Evolutionary conservation across 306 rosid genomes (phyloP), one percentile per base, ranked within the genome.

Genomic region (Lotus japonicus): DNA sequence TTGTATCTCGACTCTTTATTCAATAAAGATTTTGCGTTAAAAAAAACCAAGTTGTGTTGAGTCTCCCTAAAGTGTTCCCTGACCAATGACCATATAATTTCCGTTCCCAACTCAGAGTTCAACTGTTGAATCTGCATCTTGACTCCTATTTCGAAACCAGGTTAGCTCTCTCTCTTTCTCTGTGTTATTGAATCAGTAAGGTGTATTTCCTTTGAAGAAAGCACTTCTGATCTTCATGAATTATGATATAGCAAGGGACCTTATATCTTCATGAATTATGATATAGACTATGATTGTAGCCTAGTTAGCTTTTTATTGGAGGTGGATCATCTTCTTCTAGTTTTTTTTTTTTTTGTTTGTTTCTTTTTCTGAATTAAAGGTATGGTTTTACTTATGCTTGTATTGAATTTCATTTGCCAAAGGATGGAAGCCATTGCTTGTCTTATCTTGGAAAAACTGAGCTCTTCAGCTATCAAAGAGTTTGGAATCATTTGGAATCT

Each of bases 391-490:
- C 59, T 74, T 6, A 65, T 14, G 3, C 31, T 54, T 54, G 51
- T 54, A 1, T 35, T 19, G 6, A 55, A 18, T n/a, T 57, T 66
- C 13, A 58, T 57, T 43, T 26, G 16, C 12, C 13, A 18, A 16
- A 45, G 54, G 51, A 79, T 79, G 83, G 83, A 70, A 41, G 14
- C 51, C 9, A 52, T 78, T 14, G 81, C 70, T 42, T 4, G 13
- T 9, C 16, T 51, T 0, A 51, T 82, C 55, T 7, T 75, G 38
- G 6, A 8, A 43, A 65, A 39, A 4, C n/a, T 79, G 70, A 15
- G 18, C 12, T 54, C 79, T 19, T 18, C 48, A 0, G 58, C 63
- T n/a, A 13, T 11, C 14, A 23, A 68, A 26, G 64, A 72, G 56
- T 21, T 80, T 19, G 28, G 43, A 11, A n/a, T 73, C 12, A 26